Evolutionary conservation across 352 stramenopile genomes (phyloP).

Genomic region (Globisporangium parvum): DNA sequence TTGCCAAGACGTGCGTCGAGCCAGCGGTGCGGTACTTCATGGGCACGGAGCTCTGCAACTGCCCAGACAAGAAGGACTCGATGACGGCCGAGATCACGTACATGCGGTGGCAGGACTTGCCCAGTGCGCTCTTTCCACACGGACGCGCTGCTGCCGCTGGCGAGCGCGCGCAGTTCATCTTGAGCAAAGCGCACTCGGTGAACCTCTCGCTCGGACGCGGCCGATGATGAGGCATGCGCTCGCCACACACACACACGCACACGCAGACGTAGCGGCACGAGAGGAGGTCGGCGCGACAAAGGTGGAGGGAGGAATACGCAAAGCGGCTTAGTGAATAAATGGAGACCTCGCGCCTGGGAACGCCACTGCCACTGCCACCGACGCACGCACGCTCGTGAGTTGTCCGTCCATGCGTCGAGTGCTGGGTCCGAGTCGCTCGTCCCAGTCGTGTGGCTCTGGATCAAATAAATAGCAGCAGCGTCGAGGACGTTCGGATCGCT

Average conservation of each 20-base stretch:
- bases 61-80: conserved; percentile 41
- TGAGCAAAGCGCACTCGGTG: conserved; percentile 62
- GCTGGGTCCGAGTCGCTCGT: too few species aligned
- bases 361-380: too few species aligned
- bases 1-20: conserved; percentile 35
- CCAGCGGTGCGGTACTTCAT: conserved; percentile 75
- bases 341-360: too few species aligned
- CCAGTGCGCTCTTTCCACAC: conserved; percentile 50
- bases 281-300: not conserved
- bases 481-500: too few species aligned
- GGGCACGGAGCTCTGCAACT: conserved; percentile 61
- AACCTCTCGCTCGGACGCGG: conserved; percentile 49
- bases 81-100: conserved; percentile 65
- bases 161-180: conserved; percentile 73
- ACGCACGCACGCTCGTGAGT: too few species aligned
- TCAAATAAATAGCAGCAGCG: conserved; percentile 12
- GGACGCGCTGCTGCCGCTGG: conserved; percentile 52
- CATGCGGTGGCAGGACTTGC: conserved; percentile 64
- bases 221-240: conserved; percentile 22
- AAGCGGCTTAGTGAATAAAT: not conserved
- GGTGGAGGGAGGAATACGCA: not conserved
- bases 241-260: too few species aligned
- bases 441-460: not conserved
- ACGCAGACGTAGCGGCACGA: not conserved
- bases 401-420: too few species aligned